Evolutionary conservation across 257 asterid species (phyloP), one percentile per base, ranked within the genome.

Genomic region (Solanum ahanhuiri): DNA sequence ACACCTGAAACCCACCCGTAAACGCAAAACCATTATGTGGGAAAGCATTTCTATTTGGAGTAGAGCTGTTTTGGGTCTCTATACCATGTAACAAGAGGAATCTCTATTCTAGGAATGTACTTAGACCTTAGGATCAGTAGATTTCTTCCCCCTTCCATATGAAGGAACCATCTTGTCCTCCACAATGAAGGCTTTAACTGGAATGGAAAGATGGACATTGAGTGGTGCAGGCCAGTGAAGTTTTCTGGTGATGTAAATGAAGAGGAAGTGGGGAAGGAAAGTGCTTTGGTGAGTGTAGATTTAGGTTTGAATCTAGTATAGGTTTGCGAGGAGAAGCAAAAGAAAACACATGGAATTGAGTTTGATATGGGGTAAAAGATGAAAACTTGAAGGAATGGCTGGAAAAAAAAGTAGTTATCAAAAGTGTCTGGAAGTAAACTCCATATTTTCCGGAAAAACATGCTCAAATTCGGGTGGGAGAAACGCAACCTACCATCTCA

Each of bases 151-250:
- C 3, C 95, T 91, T 4, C 97, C 97, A 85, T 94, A 92, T 18
- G 93, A 57, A 43, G 96, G 97, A 45, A 94, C 93, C 87, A 90
- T 64, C 90, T 91, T 94, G 83, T 93, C 92, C 91, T 93, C 96
- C 84, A 90, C 93, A 8, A 92, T 83, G 9, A 90, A 88, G 23
- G 95, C 96, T 92, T 94, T 94, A 77, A 88, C 96, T 93, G 88
- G 91, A 95, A 2, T 85, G 88, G 51, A 92, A 86, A 58, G 79
- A 90, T 45, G 95, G 93, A 89, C 91, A 93, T 70, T 70, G 43
- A 70, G 43, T 70, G 77, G 43, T 33, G 77, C 25, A 17, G 7
- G 77, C 23, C 25, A 31, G 43, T 70, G 43, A 70, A 31, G 43
- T 70, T 31, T 33, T 31, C 43, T 17, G 23, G 77, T 70, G 77